Conservation (phyloP, 2,329 filamentous ascomycete genomes). For the Colletotrichum sp. region DNA sequence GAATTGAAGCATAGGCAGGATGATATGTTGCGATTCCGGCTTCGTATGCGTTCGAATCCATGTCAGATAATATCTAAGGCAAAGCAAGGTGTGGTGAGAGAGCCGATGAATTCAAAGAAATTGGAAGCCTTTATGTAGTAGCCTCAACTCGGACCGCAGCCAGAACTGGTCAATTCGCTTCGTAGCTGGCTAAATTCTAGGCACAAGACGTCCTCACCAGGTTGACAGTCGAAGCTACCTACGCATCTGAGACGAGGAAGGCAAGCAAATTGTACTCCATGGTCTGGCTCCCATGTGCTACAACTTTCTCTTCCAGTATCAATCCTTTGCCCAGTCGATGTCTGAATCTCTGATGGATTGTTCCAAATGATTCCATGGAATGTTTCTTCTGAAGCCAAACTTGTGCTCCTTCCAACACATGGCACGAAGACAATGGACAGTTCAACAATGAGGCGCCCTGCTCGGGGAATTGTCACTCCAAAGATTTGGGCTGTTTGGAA, state of each 20-base stretch:
- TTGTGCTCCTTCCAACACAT: background rate
- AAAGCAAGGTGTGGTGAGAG: too few relatives aligned
- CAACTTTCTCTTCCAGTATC: background rate
- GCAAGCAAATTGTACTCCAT: background rate
- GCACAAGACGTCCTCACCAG: background rate
- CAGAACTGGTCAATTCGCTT: background rate
- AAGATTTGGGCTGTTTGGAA: background rate
- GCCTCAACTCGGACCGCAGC: too few relatives aligned
- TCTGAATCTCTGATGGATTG: background rate
- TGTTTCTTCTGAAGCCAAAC: background rate
- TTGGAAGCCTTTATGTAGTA: too few relatives aligned
- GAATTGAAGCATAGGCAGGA: too few relatives aligned
- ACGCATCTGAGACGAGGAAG: background rate
- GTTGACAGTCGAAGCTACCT: too few relatives aligned
- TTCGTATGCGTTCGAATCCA: too few relatives aligned
- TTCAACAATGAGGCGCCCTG: background rate
- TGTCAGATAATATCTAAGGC: too few relatives aligned
- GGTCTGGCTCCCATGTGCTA: background rate
- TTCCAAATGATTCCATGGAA: background rate
- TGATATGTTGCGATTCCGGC: too few relatives aligned
- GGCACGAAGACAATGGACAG: background rate
- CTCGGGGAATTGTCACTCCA: background rate
- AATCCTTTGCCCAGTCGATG: background rate
- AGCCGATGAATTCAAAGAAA: too few relatives aligned
- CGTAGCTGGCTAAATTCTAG: background rate